These are phyloP conservation scores for Ophiocordyceps robertsii DNA, from an alignment of 2,329 filamentous ascomycete genomes.

Conservation along the genomic window DNA sequence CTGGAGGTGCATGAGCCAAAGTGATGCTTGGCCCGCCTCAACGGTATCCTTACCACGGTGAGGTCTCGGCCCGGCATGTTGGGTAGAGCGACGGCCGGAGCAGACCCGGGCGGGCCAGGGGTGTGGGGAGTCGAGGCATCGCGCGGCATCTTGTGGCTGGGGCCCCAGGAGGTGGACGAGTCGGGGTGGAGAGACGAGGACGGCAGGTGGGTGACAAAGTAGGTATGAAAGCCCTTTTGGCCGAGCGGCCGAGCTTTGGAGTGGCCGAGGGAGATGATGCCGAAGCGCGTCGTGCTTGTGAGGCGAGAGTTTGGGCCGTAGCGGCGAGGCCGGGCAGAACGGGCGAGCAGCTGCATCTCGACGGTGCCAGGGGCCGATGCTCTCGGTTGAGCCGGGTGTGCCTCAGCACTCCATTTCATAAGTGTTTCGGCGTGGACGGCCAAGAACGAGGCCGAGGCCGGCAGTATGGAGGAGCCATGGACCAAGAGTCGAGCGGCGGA, in stretches of 20 bases:
- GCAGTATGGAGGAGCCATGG: not conserved
- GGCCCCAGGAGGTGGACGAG: slow-evolving; percentile 46
- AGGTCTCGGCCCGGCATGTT: slow-evolving; percentile 57
- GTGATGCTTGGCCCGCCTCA: slow-evolving; percentile 90
- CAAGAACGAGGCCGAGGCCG: not conserved
- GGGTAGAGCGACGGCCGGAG: slow-evolving; percentile 45
- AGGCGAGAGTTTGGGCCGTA: no score
- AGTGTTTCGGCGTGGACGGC: not conserved
- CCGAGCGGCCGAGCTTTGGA: not conserved
- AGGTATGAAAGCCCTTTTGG: slow-evolving; percentile 67
- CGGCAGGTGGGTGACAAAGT: slow-evolving; percentile 92
- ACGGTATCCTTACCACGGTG: slow-evolving; percentile 87
- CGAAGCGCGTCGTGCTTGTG: not conserved
- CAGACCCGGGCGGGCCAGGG: slow-evolving; percentile 33
- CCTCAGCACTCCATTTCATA: not conserved
- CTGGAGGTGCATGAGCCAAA: slow-evolving; percentile 71
- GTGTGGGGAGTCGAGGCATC: slow-evolving; percentile 72
- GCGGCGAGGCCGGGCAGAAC: no score
- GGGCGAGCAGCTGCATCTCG: no score
- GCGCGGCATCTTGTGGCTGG: slow-evolving; percentile 76
- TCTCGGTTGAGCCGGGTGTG: no score
- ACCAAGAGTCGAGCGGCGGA: slow-evolving; percentile 3
- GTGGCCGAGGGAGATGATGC: not conserved
- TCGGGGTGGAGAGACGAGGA: slow-evolving; percentile 89
- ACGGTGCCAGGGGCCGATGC: no score